phyloP scores from a whole-genome alignment of 139 green algal species.

The Dunaliella sp. region DNA sequence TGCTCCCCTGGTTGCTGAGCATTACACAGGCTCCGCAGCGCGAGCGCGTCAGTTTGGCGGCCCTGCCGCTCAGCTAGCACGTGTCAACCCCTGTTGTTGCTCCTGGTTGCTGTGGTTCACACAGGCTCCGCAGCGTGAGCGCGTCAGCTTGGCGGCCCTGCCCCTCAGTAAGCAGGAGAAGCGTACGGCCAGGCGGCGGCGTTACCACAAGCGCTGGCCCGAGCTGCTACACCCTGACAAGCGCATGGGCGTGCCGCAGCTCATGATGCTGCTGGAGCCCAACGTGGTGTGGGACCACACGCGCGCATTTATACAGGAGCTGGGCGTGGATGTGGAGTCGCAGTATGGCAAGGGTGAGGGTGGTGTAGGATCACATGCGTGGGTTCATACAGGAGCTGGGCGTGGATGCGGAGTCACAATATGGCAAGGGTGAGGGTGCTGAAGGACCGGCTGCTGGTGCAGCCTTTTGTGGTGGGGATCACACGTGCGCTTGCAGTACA shows the following conservation, averaged over 20 bases:
- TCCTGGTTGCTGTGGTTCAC: neutral
- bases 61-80: neutral
- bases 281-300: slow-evolving; percentile 65
- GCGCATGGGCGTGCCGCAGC: slow-evolving; percentile 57
- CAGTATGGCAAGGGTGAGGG: slow-evolving; percentile 25
- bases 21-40: neutral
- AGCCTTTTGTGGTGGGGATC: no score
- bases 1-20: no score
- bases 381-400: neutral
- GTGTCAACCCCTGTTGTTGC: neutral
- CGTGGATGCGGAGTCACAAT: neutral
- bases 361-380: no score
- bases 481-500: no score
- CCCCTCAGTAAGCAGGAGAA: slow-evolving; percentile 4
- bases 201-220: slow-evolving; percentile 30
- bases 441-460: no score
- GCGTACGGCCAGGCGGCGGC: neutral
- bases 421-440: neutral
- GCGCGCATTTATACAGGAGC: neutral
- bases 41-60: neutral
- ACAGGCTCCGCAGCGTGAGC: slow-evolving; percentile 53
- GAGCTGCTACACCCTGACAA: slow-evolving; percentile 39
- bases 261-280: slow-evolving; percentile 65
- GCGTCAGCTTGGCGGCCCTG: slow-evolving; percentile 30
- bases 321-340: slow-evolving; percentile 42